Evolutionary conservation across 2,329 filamentous ascomycete genomes (phyloP), one percentile per base, ranked within the genome.

Genomic region (Arthrobotrys sphaeroides): DNA sequence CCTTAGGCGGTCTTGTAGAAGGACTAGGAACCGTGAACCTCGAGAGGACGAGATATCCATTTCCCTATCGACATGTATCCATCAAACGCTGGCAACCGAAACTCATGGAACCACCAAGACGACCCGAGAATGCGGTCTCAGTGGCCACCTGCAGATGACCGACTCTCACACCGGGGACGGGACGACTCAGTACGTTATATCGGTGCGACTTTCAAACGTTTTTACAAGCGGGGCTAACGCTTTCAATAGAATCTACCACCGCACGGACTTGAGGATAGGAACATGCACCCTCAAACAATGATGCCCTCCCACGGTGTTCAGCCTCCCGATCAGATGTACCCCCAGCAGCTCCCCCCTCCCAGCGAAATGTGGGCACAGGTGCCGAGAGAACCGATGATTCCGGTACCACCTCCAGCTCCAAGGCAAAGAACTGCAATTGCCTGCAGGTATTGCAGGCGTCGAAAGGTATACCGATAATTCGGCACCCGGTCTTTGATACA

Each of bases 381-480:
- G 5, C 55, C 62, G 10, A 61, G 72, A 9, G 72, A 75, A 33
- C 45, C 62, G n/a, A 75, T 75, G 64, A 68, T 75, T 57, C 62
- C 72, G 22, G 72, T 75, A 16, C 73, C 76, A 55, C 73, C 77
- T n/a, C 77, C 67, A 33, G 87, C 87, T n/a, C 87, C 87, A 13
- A 84, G 87, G 68, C 87, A 88, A 80, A 83, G 87, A 77, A 88
- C 87, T 60, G 87, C 87, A 65, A 88, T 88, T 80, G 87, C 87
- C 51, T 88, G 87, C 79, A 84, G 86, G 70, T 88, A 88, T 80
- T 88, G 87, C 81, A 82, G 87, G 70, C 84, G 87, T 81, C 84
- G 87, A 80, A 88, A 88, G 85, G 87, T 88, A 83, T 20, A 43
- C 18, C 6, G 20, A 18, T 16, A 12, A 26, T 13, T 18, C 12